phyloP scores from a whole-genome alignment of 2,329 filamentous ascomycete species.

The Scortechinia acanthostroma region DNA sequence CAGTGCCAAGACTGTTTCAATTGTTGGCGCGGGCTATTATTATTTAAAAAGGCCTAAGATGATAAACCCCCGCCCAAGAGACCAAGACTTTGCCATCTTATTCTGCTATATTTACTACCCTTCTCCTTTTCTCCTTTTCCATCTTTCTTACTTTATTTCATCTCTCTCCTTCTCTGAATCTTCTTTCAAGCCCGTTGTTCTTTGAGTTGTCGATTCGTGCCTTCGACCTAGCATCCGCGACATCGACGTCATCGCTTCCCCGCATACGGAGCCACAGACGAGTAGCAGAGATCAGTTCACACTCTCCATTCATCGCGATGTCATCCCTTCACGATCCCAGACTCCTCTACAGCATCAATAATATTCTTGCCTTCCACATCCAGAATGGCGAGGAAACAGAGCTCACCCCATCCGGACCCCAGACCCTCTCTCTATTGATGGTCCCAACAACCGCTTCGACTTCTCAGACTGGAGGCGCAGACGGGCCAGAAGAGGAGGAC shows the following conservation, averaged over 20 bases:
- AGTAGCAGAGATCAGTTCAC: no score
- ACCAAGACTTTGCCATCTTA: no score
- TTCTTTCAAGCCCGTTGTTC: no score
- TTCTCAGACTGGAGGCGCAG: conserved; percentile 34
- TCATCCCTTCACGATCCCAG: conserved; percentile 19
- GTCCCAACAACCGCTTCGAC: conserved; percentile 52
- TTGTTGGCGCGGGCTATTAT: no score
- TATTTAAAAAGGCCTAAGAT: no score
- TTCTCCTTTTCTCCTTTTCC: no score
- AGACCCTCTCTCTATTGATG: conserved; percentile 60
- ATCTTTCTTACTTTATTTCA: neutral
- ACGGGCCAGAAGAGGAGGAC: conserved; percentile 45
- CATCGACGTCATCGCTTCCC: neutral
- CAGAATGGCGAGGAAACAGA: conserved; percentile 56
- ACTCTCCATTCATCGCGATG: neutral
- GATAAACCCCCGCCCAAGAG: no score
- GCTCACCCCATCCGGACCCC: conserved; percentile 55
- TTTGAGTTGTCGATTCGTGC: neutral
- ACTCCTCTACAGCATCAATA: conserved; percentile 36
- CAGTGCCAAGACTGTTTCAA: no score
- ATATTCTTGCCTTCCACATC: conserved; percentile 57
- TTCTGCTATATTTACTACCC: no score
- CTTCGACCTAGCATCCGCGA: neutral
- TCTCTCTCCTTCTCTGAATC: conserved; percentile 1
- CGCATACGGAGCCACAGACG: no score